phyloP scores from a whole-genome alignment of 306 rosid species.

The Rosa lucieae region DNA sequence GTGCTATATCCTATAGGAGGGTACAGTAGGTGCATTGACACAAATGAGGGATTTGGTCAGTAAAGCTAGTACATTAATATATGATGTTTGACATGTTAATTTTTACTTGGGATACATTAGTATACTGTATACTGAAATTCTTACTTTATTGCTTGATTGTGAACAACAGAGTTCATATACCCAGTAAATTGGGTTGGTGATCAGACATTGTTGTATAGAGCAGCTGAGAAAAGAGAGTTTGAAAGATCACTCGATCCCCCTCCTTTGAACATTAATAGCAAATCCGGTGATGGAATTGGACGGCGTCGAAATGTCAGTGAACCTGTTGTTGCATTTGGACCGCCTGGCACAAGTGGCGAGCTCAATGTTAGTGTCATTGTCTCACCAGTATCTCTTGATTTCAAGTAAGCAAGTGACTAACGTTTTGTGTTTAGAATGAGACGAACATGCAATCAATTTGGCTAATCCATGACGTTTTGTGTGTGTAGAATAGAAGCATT shows the following conservation, averaged over 20 bases:
- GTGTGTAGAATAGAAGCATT: constrained; percentile 70
- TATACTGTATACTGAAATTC: not conserved
- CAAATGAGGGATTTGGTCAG: constrained; percentile 79
- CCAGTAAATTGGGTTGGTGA: constrained; percentile 94
- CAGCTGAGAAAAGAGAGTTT: constrained; percentile 62
- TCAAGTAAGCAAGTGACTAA: constrained; percentile 50
- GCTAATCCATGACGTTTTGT: not conserved
- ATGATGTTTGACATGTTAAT: not conserved
- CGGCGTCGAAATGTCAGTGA: constrained; percentile 50
- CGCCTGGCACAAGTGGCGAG: constrained; percentile 83
- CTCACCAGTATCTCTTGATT: constrained; percentile 69
- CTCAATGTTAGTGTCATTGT: constrained; percentile 89
- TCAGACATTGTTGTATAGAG: constrained; percentile 73
- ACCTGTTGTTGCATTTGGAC: constrained; percentile 84
- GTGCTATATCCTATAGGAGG: constrained; percentile 74
- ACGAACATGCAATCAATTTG: not conserved
- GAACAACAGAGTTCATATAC: constrained; percentile 69
- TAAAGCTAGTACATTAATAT: not conserved
- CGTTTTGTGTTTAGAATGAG: not conserved
- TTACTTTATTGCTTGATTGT: not conserved
- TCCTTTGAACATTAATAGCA: constrained; percentile 31
- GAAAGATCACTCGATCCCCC: constrained; percentile 86
- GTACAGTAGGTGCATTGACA: constrained; percentile 72
- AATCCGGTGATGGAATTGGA: constrained; percentile 23
- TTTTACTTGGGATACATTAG: not conserved